These are phyloP conservation scores for Fraxinus nigra DNA, from an alignment of 305 asterid genomes.

Conservation along the genomic window DNA sequence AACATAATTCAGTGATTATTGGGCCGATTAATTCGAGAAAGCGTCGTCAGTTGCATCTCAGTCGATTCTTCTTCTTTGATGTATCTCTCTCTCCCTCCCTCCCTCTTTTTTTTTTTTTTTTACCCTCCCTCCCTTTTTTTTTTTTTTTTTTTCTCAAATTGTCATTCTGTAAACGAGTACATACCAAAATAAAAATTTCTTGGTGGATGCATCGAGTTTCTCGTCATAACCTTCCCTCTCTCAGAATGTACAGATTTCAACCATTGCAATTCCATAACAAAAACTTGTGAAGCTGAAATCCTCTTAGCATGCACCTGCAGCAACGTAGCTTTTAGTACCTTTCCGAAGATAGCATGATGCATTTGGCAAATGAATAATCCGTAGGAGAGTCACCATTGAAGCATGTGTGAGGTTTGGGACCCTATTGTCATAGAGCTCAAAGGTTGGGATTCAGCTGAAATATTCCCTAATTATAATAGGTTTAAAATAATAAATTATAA, in stretches of 20 bases:
- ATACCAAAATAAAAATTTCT: not conserved
- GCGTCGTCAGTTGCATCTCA: not conserved
- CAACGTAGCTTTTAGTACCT: constrained; percentile 28
- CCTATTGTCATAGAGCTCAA: no score
- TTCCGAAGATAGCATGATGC: constrained; percentile 23
- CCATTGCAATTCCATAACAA: not conserved
- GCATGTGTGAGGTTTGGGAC: not conserved
- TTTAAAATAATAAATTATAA: no score
- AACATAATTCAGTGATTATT: no score
- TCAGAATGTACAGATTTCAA: not conserved
- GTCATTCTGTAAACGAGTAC: not conserved
- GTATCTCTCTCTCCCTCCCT: not conserved
- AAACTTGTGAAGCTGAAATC: constrained; percentile 71
- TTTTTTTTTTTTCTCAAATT: no score
- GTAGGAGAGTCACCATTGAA: constrained; percentile 84
- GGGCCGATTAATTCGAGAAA: not conserved
- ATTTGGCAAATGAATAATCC: constrained; percentile 38
- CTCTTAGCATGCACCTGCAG: constrained; percentile 95
- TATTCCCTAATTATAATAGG: no score
- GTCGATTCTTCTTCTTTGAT: not conserved
- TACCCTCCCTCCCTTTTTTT: not conserved
- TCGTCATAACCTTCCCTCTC: not conserved
- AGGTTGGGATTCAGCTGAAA: no score
- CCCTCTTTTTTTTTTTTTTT: not conserved
- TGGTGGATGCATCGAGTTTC: not conserved